Evolutionary conservation across 2,329 filamentous ascomycete species (phyloP).

Genomic region (Periglandula ipomoeae): DNA sequence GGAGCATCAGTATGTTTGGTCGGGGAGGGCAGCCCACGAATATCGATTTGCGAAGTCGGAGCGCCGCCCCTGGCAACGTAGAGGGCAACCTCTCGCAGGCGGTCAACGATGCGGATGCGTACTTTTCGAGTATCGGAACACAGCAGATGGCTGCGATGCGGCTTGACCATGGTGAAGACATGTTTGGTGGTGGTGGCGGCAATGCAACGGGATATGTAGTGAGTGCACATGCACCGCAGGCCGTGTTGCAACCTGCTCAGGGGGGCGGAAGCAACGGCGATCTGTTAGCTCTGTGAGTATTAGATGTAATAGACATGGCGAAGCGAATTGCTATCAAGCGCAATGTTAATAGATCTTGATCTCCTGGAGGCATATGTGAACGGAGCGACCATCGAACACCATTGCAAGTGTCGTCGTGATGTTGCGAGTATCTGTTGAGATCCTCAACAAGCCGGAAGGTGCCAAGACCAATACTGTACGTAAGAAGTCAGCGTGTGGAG

Average conservation of each 20-base stretch:
- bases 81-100: conserved; percentile 54
- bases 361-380: too few relatives aligned
- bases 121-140: conserved; percentile 71
- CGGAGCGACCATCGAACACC: too few relatives aligned
- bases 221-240: conserved; percentile 71
- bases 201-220: conserved; percentile 58
- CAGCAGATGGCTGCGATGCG: conserved; percentile 67
- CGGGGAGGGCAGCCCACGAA: conserved; percentile 41
- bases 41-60: conserved; percentile 34
- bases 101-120: conserved; percentile 77
- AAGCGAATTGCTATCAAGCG: background rate
- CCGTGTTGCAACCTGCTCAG: conserved; percentile 61
- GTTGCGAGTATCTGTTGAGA: too few relatives aligned
- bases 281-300: conserved; percentile 50
- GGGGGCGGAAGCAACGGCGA: conserved; percentile 60
- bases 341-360: too few relatives aligned
- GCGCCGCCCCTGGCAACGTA: conserved; percentile 16
- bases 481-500: too few relatives aligned
- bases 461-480: too few relatives aligned
- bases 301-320: background rate
- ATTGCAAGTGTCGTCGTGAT: too few relatives aligned
- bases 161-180: conserved; percentile 52
- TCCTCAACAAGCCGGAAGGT: too few relatives aligned
- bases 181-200: conserved; percentile 51
- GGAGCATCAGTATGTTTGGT: conserved; percentile 51